These are phyloP conservation scores for Lathyrus aphaca DNA, from an alignment of 306 rosid species.

Conservation along the genomic window DNA sequence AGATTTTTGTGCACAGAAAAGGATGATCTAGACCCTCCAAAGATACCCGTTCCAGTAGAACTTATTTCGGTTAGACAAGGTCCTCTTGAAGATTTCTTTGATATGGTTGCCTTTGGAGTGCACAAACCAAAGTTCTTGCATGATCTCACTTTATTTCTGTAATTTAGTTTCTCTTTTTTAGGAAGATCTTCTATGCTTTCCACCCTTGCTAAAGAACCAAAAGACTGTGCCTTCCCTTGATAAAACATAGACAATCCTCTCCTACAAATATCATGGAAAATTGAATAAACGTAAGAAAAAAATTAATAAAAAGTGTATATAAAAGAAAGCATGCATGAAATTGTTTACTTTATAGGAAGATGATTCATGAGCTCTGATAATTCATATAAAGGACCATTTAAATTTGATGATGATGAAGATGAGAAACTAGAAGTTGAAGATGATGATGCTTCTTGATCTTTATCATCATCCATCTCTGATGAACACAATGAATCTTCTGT, in stretches of 20 bases:
- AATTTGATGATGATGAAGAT: constrained; percentile 40
- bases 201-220: constrained; percentile 59
- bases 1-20: constrained; percentile 37
- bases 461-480: constrained; percentile 47
- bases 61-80: constrained; percentile 22
- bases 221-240: constrained; percentile 79
- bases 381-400: constrained; percentile 71
- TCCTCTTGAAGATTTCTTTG: constrained; percentile 70
- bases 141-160: constrained; percentile 59
- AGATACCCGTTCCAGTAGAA: constrained; percentile 36
- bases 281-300: too few relatives aligned
- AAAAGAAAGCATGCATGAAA: neutral
- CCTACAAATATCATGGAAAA: constrained; percentile 49
- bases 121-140: constrained; percentile 63
- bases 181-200: constrained; percentile 70
- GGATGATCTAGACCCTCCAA: constrained; percentile 45
- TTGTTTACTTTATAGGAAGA: constrained; percentile 81
- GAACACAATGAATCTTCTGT: constrained; percentile 51
- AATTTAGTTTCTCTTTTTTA: constrained; percentile 52
- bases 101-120: constrained; percentile 58
- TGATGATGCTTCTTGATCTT: constrained; percentile 57
- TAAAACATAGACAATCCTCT: constrained; percentile 80
- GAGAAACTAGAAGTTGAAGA: neutral
- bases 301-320: neutral
- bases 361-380: constrained; percentile 75